Conservation (phyloP, 2,329 filamentous ascomycete species). For the Colletotrichum plurivorum region DNA sequence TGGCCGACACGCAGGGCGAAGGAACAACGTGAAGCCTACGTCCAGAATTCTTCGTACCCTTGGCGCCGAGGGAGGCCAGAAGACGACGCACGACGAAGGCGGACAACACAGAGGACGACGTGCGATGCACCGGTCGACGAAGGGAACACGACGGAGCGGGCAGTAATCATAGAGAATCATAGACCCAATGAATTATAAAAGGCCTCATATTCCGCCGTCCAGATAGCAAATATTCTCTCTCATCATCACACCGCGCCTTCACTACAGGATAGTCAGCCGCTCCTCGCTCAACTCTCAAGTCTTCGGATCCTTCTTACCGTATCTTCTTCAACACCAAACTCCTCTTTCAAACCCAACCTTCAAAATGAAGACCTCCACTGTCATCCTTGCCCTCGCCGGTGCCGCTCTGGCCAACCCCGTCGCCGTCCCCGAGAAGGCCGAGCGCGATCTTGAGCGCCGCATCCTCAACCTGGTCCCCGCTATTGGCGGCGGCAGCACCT, state of each 20-base stretch:
- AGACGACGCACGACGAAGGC: conserved; percentile 25
- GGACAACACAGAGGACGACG: neutral
- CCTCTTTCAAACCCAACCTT: conserved; percentile 9
- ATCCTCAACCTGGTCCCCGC: neutral
- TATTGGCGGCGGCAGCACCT: neutral
- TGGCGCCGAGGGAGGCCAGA: conserved; percentile 10
- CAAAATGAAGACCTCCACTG: conserved; percentile 39
- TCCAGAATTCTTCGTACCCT: conserved; percentile 11
- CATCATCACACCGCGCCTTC: conserved; percentile 30
- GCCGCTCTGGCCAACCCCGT: conserved; percentile 28
- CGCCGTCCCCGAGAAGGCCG: conserved; percentile 21
- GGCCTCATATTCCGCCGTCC: conserved; percentile 13
- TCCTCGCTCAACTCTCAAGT: conserved; percentile 22
- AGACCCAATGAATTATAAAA: conserved; percentile 31
- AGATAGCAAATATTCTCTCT: neutral
- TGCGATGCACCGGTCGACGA: neutral
- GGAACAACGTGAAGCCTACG: conserved; percentile 21
- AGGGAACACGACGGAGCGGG: neutral
- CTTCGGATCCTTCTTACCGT: conserved; percentile 15
- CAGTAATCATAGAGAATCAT: neutral
- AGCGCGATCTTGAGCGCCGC: conserved; percentile 21
- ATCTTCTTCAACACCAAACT: conserved; percentile 6
- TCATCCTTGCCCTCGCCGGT: conserved; percentile 29
- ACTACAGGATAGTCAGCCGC: conserved; percentile 39
- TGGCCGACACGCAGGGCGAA: neutral